Percentiles rank a stretch among this genome's conserved stretches.
phyloP scores from a whole-genome alignment of 306 rosid genomes.

The Amphicarpaea edgeworthii region DNA sequence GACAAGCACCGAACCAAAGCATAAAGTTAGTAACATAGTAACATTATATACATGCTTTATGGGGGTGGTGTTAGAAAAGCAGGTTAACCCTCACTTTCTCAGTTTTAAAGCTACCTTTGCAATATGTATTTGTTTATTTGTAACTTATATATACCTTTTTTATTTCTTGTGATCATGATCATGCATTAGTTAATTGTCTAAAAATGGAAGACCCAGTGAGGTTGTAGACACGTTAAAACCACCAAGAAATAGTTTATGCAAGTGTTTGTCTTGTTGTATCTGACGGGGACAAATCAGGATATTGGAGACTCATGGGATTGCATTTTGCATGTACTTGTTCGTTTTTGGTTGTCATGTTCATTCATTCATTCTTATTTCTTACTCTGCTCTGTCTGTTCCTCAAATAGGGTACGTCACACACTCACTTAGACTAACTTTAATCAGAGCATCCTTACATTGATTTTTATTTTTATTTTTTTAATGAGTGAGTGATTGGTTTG shows the following conservation, averaged over 20 bases:
- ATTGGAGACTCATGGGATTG: neutral
- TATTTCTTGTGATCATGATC: conserved; percentile 26
- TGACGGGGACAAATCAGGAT: no score
- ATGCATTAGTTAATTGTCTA: conserved; percentile 52
- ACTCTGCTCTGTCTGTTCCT: neutral
- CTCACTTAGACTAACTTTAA: neutral
- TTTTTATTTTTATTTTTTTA: no score
- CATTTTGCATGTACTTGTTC: conserved; percentile 23
- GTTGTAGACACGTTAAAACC: conserved; percentile 45
- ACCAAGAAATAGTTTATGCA: conserved; percentile 26
- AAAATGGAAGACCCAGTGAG: conserved; percentile 29
- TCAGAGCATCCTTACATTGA: no score
- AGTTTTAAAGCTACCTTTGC: conserved; percentile 41
- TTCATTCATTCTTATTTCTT: neutral
- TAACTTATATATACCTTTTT: conserved; percentile 16
- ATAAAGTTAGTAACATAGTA: conserved; percentile 43
- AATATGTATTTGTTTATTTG: neutral
- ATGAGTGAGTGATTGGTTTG: no score
- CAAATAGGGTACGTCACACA: neutral
- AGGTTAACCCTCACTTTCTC: conserved; percentile 52
- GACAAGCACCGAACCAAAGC: conserved; percentile 64
- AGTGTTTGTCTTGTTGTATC: neutral
- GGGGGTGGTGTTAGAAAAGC: conserved; percentile 50
- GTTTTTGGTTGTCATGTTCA: neutral
- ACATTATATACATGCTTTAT: conserved; percentile 35